Percentiles rank a stretch among this genome's conserved stretches.
These are phyloP conservation scores for Pythium monospermum DNA, from an alignment of 352 stramenopile species.

Conservation along the genomic window DNA sequence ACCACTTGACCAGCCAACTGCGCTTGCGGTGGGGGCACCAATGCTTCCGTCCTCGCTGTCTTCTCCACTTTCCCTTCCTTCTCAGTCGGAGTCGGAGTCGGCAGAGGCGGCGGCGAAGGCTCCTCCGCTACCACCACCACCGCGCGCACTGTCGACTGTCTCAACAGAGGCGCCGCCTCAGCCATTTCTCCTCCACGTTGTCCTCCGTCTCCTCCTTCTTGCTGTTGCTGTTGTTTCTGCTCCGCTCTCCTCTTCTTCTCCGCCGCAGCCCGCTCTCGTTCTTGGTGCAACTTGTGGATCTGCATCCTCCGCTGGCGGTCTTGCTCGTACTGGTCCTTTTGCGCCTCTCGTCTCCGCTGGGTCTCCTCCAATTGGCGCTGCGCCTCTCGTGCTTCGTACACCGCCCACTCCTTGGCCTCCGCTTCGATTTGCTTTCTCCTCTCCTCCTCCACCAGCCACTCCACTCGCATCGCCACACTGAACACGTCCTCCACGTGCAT, in stretches of 20 bases:
- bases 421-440: conserved; percentile 43
- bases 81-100: too few relatives aligned
- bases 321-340: conserved; percentile 59
- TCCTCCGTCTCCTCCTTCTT: background rate
- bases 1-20: too few relatives aligned
- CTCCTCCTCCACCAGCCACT: conserved; percentile 33
- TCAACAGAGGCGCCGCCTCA: background rate
- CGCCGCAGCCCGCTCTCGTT: conserved; percentile 30
- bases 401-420: conserved; percentile 55
- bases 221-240: conserved; percentile 13
- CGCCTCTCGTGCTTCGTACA: conserved; percentile 47
- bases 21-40: too few relatives aligned
- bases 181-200: background rate
- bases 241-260: conserved; percentile 5
- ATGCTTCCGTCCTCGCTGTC: too few relatives aligned
- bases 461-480: conserved; percentile 25
- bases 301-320: conserved; percentile 60
- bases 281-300: conserved; percentile 58
- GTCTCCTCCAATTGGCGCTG: conserved; percentile 49
- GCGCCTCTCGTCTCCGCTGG: conserved; percentile 34
- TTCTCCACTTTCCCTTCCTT: too few relatives aligned
- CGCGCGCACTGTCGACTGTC: background rate
- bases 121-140: background rate
- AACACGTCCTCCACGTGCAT: conserved; percentile 58
- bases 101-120: too few relatives aligned